Evolutionary conservation across 2,329 filamentous ascomycete species (phyloP).

Genomic region (Chaetomiaceae sp.): DNA sequence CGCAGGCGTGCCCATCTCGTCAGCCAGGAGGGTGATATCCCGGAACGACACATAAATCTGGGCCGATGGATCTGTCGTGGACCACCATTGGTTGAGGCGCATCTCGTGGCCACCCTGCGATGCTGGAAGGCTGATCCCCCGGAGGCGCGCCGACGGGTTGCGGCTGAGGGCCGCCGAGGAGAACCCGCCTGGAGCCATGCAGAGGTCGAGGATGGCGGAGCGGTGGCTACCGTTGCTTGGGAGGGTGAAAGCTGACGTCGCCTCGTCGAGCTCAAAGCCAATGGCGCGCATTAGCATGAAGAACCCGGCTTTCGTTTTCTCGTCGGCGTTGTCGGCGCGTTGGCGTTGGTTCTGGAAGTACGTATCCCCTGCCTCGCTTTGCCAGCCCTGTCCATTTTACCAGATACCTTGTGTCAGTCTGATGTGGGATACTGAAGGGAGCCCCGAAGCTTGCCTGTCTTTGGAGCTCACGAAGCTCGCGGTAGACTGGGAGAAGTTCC

Average conservation of each 20-base stretch:
- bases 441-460: not conserved
- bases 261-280: constrained; percentile 37
- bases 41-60: constrained; percentile 28
- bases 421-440: not conserved
- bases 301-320: constrained; percentile 29
- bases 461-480: constrained; percentile 6
- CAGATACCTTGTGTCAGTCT: not conserved
- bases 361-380: constrained; percentile 38
- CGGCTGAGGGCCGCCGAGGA: constrained; percentile 33
- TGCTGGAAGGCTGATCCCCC: constrained; percentile 40
- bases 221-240: not conserved
- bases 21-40: constrained; percentile 40
- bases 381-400: constrained; percentile 42
- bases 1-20: constrained; percentile 37
- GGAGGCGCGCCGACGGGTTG: constrained; percentile 33
- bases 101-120: constrained; percentile 39
- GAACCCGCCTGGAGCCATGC: constrained; percentile 54
- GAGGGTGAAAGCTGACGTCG: constrained; percentile 32
- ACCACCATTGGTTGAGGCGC: constrained; percentile 23
- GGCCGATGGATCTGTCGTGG: not conserved
- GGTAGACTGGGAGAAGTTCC: not conserved
- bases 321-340: constrained; percentile 33
- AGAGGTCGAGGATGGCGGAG: constrained; percentile 46
- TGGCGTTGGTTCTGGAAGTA: constrained; percentile 40
- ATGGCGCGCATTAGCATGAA: constrained; percentile 42